These are phyloP conservation scores for Adansonia madagascariensis DNA, from an alignment of 441 rosid genomes.

Conservation along the genomic window DNA sequence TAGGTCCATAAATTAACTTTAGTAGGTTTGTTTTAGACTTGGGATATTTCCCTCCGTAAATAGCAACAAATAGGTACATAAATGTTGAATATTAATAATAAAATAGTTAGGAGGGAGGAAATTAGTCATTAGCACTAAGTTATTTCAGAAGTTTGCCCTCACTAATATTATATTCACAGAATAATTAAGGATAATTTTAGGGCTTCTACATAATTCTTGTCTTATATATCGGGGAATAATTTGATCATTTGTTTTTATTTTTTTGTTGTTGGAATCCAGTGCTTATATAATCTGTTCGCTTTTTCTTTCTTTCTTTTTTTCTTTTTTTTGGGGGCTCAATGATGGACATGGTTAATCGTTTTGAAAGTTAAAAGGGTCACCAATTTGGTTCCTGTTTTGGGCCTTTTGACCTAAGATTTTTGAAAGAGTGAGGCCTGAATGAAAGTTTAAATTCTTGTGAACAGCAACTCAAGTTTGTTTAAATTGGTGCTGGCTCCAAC, in stretches of 20 bases:
- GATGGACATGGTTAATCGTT: no score
- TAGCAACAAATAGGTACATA: slow-evolving; percentile 20
- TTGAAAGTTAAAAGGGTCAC: no score
- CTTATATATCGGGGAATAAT: neutral
- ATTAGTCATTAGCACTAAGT: neutral
- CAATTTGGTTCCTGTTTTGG: no score
- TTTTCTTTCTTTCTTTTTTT: no score
- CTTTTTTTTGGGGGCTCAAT: no score
- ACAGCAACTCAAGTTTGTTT: no score
- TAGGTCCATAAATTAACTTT: neutral
- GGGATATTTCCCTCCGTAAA: slow-evolving; percentile 23
- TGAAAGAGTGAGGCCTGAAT: no score
- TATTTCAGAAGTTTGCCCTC: neutral
- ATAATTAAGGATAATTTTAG: neutral
- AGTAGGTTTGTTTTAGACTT: neutral
- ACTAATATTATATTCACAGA: neutral
- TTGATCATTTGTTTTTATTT: neutral
- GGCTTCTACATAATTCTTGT: neutral
- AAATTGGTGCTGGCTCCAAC: no score
- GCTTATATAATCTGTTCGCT: neutral
- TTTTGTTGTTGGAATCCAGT: neutral
- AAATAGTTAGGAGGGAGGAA: slow-evolving; percentile 35
- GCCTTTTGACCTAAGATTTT: no score
- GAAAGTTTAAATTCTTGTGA: no score
- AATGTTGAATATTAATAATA: slow-evolving; percentile 23